Percentiles rank a stretch among this genome's conserved stretches.
Conservation (phyloP, 2,329 filamentous ascomycete genomes). For the Xylaria multiplex region DNA sequence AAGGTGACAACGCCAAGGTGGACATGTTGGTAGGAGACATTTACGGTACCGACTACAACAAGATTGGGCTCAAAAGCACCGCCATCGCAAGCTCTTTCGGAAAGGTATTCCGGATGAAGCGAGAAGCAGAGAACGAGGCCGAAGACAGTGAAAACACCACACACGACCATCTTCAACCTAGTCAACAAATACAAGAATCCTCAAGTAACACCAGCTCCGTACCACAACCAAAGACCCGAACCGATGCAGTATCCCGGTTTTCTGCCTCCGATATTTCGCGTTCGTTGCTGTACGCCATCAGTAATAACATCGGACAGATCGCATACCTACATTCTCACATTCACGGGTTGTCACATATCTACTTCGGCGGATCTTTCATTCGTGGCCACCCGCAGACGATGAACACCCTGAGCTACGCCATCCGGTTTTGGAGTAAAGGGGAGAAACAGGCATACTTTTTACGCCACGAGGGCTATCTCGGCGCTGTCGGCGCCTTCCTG, state of each 20-base stretch:
- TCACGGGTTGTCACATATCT: slow-evolving; percentile 89
- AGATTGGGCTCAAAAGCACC: slow-evolving; percentile 94
- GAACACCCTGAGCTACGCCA: slow-evolving; percentile 95
- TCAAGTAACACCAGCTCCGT: slow-evolving; percentile 22
- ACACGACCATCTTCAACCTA: slow-evolving; percentile 54
- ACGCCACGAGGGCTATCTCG: slow-evolving; percentile 94
- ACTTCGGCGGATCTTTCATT: slow-evolving; percentile 98
- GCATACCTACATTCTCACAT: slow-evolving; percentile 97
- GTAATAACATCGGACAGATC: slow-evolving; percentile 98
- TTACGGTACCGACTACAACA: slow-evolving; percentile 93
- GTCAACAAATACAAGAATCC: slow-evolving; percentile 22
- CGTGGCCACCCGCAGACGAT: slow-evolving; percentile 96
- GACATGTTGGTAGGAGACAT: slow-evolving; percentile 99
- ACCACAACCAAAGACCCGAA: slow-evolving; percentile 30
- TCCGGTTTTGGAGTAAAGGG: slow-evolving; percentile 96
- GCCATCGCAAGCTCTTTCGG: slow-evolving; percentile 97
- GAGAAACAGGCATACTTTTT: slow-evolving; percentile 96
- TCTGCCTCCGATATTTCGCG: slow-evolving; percentile 86
- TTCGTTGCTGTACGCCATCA: slow-evolving; percentile 92
- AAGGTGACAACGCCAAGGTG: slow-evolving; percentile 90
- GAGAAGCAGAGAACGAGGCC: slow-evolving; percentile 79
- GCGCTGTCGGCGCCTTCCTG: slow-evolving; percentile 91
- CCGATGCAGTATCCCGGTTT: slow-evolving; percentile 63
- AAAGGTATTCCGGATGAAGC: slow-evolving; percentile 94
- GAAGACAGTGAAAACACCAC: slow-evolving; percentile 74